Percentiles rank a stretch among this genome's conserved stretches.
Conservation (phyloP, 352 stramenopile species). For the Aphanomyces invadans region DNA sequence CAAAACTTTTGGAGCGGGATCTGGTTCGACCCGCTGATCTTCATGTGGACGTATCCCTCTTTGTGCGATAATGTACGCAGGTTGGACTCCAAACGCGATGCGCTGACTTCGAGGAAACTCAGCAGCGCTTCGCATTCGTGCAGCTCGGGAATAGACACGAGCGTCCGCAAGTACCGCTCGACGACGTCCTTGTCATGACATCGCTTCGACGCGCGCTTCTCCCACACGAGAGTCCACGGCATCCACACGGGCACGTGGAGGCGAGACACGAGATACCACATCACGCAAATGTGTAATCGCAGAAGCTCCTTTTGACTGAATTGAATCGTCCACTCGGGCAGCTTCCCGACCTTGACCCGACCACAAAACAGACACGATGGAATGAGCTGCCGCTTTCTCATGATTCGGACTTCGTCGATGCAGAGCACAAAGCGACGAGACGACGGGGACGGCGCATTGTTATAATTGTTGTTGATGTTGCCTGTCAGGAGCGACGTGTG, state of each 20-base stretch:
- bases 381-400: slow-evolving; percentile 48
- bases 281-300: slow-evolving; percentile 58
- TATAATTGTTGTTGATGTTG: slow-evolving; percentile 13
- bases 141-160: slow-evolving; percentile 55
- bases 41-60: slow-evolving; percentile 85
- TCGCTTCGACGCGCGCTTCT: slow-evolving; percentile 71
- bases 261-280: slow-evolving; percentile 43
- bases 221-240: slow-evolving; percentile 72
- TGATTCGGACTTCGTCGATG: slow-evolving; percentile 62
- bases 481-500: background rate
- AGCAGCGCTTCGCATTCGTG: slow-evolving; percentile 70
- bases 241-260: slow-evolving; percentile 36
- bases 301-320: slow-evolving; percentile 82
- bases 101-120: slow-evolving; percentile 72
- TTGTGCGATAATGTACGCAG: slow-evolving; percentile 49
- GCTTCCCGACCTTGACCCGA: slow-evolving; percentile 57
- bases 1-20: slow-evolving; percentile 79
- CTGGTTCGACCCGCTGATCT: slow-evolving; percentile 81
- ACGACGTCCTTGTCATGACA: slow-evolving; percentile 59
- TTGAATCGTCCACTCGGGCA: slow-evolving; percentile 75
- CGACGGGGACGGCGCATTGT: background rate
- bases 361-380: slow-evolving; percentile 79
- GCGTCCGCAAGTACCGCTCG: slow-evolving; percentile 58
- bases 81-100: slow-evolving; percentile 62
- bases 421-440: slow-evolving; percentile 42